Evolutionary conservation across 2,329 filamentous ascomycete genomes (phyloP).

Genomic region (Huntiella omanensis): DNA sequence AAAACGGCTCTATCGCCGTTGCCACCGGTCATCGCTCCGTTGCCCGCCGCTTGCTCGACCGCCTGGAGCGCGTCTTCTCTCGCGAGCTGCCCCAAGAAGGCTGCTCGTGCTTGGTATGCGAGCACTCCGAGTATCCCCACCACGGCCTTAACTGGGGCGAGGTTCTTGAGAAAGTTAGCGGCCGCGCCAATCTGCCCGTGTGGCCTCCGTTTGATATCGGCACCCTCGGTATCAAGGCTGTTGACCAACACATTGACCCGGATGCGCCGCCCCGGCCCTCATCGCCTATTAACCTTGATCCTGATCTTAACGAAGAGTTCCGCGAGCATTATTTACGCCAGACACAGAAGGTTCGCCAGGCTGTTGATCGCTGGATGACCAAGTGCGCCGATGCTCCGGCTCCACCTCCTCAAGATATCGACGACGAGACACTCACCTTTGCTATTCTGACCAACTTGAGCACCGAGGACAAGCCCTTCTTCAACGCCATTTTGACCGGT

Average conservation of each 20-base stretch:
- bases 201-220: slow-evolving; percentile 79
- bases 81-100: slow-evolving; percentile 72
- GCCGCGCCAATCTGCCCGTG: slow-evolving; percentile 62
- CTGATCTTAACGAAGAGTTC: slow-evolving; percentile 86
- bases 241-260: slow-evolving; percentile 39
- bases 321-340: slow-evolving; percentile 82
- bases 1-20: slow-evolving; percentile 78
- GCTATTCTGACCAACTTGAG: slow-evolving; percentile 80
- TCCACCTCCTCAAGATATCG: slow-evolving; percentile 69
- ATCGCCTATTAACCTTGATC: slow-evolving; percentile 60
- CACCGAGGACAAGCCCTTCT: slow-evolving; percentile 55
- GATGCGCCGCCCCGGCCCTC: slow-evolving; percentile 36
- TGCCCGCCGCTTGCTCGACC: slow-evolving; percentile 73
- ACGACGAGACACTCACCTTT: slow-evolving; percentile 85
- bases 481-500: slow-evolving; percentile 58
- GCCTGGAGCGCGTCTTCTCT: slow-evolving; percentile 85
- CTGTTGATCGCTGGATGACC: slow-evolving; percentile 77
- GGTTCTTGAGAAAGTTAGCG: slow-evolving; percentile 80
- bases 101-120: slow-evolving; percentile 77
- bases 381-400: slow-evolving; percentile 56
- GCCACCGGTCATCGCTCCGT: slow-evolving; percentile 90
- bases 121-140: slow-evolving; percentile 38
- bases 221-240: slow-evolving; percentile 39
- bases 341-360: slow-evolving; percentile 78
- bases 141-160: slow-evolving; percentile 84